These are phyloP conservation scores for Groenewaldozyma auringiensis DNA, from an alignment of 1,139 yeast genomes.

Conservation along the genomic window DNA sequence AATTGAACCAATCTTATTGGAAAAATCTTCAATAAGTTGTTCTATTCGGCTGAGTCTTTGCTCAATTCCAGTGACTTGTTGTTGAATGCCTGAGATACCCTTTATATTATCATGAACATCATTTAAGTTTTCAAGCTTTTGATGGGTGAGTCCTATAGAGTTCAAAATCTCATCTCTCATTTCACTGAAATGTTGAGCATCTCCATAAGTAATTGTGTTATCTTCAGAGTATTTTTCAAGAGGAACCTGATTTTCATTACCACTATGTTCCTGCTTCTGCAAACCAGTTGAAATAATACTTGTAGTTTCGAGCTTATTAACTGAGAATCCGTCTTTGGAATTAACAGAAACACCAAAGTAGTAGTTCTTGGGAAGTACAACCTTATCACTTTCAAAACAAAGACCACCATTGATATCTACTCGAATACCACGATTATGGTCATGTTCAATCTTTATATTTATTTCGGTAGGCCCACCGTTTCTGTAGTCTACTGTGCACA, in stretches of 20 bases:
- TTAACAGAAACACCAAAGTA: conserved; percentile 33
- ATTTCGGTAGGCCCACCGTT: conserved; percentile 23
- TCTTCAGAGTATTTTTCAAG: background rate
- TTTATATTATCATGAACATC: conserved; percentile 4
- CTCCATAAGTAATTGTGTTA: conserved; percentile 1
- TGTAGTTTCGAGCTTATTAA: conserved; percentile 17
- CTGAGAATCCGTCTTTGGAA: conserved; percentile 28
- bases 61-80: conserved; percentile 12
- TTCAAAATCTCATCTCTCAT: conserved; percentile 15
- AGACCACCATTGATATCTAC: conserved; percentile 33
- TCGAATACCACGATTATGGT: conserved; percentile 28
- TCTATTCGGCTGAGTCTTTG: conserved; percentile 14
- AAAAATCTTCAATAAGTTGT: conserved; percentile 9
- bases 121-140: conserved; percentile 9
- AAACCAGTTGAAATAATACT: conserved; percentile 14
- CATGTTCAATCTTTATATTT: conserved; percentile 27
- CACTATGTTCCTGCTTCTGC: conserved; percentile 3
- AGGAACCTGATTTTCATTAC: background rate
- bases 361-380: conserved; percentile 26
- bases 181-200: conserved; percentile 8
- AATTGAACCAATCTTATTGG: background rate
- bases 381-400: conserved; percentile 31
- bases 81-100: conserved; percentile 5
- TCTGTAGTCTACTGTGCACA: conserved; percentile 32
- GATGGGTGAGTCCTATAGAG: conserved; percentile 14